A percentile compares a stretch with the other conserved stretches of the same genome.
phyloP scores from a whole-genome alignment of 1,284 basidiomycete genomes.

The Leccinum pallidistipes region DNA sequence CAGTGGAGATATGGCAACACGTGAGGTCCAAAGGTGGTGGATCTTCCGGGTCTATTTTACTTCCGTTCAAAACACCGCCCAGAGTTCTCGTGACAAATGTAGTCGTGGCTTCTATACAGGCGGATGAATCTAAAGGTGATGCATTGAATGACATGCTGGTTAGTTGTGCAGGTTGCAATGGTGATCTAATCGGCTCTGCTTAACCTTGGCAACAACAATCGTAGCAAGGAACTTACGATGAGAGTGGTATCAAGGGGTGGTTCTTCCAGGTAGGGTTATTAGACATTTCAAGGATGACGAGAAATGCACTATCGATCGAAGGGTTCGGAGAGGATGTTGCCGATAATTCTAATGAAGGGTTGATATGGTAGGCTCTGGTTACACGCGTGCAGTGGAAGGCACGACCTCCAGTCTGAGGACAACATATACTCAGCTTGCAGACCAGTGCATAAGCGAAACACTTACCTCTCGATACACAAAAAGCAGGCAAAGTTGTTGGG shows the following conservation, averaged over 20 bases:
- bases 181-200: constrained; percentile 36
- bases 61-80: constrained; percentile 53
- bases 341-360: constrained; percentile 52
- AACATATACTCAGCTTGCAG: neutral
- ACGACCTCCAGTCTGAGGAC: constrained; percentile 42
- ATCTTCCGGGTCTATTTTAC: constrained; percentile 38
- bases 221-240: constrained; percentile 42
- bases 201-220: constrained; percentile 10
- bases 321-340: constrained; percentile 51
- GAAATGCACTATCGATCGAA: constrained; percentile 49
- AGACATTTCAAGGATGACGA: constrained; percentile 57
- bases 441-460: constrained; percentile 6
- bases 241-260: constrained; percentile 34
- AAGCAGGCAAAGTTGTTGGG: constrained; percentile 56
- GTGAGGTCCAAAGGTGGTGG: constrained; percentile 59
- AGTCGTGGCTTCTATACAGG: constrained; percentile 41
- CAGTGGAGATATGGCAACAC: constrained; percentile 52
- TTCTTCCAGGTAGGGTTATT: constrained; percentile 65
- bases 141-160: constrained; percentile 47
- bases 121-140: constrained; percentile 37
- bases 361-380: constrained; percentile 58
- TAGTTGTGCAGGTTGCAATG: constrained; percentile 52
- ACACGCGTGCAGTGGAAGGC: constrained; percentile 58
- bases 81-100: constrained; percentile 56
- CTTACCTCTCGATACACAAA: constrained; percentile 72